Percentiles rank a stretch among this genome's conserved stretches.
Evolutionary conservation across 2,329 filamentous ascomycete species (phyloP).

Genomic region (Tolypocladium ovalisporum): DNA sequence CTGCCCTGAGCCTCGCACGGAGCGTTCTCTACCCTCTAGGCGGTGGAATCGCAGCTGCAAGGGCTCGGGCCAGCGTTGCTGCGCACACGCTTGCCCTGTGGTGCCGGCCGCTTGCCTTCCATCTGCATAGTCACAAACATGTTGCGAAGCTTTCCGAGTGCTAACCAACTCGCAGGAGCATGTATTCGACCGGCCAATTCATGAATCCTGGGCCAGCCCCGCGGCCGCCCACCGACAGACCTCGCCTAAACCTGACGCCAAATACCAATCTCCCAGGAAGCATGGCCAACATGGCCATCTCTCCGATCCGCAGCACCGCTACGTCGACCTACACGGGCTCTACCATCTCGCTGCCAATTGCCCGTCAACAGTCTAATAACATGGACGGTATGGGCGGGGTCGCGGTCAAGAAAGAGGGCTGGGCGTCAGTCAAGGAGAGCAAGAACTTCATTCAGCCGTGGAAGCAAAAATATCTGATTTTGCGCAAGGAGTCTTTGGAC

Average conservation of each 20-base stretch:
- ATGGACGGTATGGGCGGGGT: constrained; percentile 56
- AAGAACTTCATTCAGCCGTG: constrained; percentile 72
- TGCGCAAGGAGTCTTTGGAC: constrained; percentile 86
- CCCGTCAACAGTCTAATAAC: constrained; percentile 49
- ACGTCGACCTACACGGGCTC: constrained; percentile 61
- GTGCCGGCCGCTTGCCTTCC: not conserved
- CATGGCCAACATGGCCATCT: constrained; percentile 70
- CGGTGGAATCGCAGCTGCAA: not conserved
- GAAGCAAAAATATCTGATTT: constrained; percentile 86
- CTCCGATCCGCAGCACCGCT: constrained; percentile 54
- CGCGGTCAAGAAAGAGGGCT: constrained; percentile 69
- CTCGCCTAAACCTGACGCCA: constrained; percentile 70
- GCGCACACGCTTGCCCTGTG: not conserved
- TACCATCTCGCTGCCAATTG: constrained; percentile 61
- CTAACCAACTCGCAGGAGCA: constrained; percentile 22
- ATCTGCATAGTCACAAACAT: not conserved
- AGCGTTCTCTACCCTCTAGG: not conserved
- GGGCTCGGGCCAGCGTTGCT: not conserved
- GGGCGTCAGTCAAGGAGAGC: constrained; percentile 83
- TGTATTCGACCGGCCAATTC: constrained; percentile 58
- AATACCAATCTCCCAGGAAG: constrained; percentile 64
- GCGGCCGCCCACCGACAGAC: constrained; percentile 73
- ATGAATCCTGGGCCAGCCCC: constrained; percentile 97
- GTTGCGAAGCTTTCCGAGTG: not conserved
- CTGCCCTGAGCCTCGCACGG: not conserved